A percentile compares a stretch with the other conserved stretches of the same genome.
Conservation (phyloP, 2,329 filamentous ascomycete species). For the Fusarium stilboides region DNA sequence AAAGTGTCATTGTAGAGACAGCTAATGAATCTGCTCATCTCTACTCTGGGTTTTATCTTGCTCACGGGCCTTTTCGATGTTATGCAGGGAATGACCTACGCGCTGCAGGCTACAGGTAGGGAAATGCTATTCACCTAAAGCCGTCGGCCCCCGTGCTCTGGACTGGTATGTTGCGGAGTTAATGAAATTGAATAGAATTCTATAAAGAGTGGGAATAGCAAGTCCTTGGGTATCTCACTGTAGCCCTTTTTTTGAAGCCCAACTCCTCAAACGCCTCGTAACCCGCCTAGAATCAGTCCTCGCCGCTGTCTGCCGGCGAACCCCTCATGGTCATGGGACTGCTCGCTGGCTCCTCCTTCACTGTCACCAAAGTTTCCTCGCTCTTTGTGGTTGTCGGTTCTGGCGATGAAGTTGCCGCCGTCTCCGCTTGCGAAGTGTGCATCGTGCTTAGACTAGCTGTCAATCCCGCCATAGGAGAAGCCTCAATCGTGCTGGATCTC, state of each 20-base stretch:
- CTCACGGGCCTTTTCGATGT: too few relatives aligned
- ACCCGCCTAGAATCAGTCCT: background rate
- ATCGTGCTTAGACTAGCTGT: background rate
- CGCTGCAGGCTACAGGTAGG: too few relatives aligned
- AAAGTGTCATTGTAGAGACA: too few relatives aligned
- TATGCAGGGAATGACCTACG: too few relatives aligned
- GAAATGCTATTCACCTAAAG: too few relatives aligned
- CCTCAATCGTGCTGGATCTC: background rate
- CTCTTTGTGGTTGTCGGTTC: too few relatives aligned
- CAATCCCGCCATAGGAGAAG: background rate
- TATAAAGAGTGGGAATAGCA: slow-evolving; percentile 12
- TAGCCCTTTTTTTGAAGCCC: slow-evolving; percentile 15
- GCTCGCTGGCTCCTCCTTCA: too few relatives aligned
- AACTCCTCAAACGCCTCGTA: slow-evolving; percentile 19
- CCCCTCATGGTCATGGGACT: background rate
- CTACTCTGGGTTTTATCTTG: too few relatives aligned
- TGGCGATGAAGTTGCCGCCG: too few relatives aligned
- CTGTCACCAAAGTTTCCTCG: too few relatives aligned
- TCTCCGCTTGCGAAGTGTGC: background rate
- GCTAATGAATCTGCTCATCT: too few relatives aligned
- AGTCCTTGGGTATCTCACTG: slow-evolving; percentile 37
- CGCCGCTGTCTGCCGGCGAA: background rate
- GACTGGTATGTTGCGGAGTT: background rate
- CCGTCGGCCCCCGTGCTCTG: too few relatives aligned
- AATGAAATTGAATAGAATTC: slow-evolving; percentile 2